Evolutionary conservation across 2,329 filamentous ascomycete species (phyloP).

Genomic region (Aspergillus piperis): DNA sequence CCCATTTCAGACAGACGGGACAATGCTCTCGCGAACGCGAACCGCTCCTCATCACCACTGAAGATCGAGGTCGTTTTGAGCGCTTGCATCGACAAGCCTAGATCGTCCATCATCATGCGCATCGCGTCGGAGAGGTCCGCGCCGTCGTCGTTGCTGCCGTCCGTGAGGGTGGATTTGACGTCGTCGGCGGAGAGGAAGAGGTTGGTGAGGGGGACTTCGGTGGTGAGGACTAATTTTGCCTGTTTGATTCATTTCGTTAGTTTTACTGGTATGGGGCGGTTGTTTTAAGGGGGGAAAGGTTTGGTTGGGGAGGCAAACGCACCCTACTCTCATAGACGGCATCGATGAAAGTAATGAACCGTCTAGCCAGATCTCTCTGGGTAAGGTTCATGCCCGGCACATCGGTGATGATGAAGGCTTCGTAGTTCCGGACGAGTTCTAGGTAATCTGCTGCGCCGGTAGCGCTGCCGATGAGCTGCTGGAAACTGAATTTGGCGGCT

Average conservation of each 20-base stretch:
- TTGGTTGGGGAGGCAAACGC: constrained; percentile 22
- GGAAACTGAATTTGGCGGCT: constrained; percentile 87
- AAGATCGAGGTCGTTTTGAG: constrained; percentile 87
- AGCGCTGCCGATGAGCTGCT: constrained; percentile 84
- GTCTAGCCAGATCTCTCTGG: constrained; percentile 80
- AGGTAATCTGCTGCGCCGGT: constrained; percentile 95
- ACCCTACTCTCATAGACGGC: constrained; percentile 80
- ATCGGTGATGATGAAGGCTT: constrained; percentile 88
- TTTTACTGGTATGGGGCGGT: background rate
- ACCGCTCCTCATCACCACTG: constrained; percentile 91
- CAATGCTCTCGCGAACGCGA: constrained; percentile 89
- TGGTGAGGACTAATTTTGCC: constrained; percentile 94
- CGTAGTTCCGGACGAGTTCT: constrained; percentile 84
- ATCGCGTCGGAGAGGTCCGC: constrained; percentile 67
- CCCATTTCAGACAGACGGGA: constrained; percentile 89
- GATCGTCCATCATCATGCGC: constrained; percentile 80
- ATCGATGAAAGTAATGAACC: constrained; percentile 98
- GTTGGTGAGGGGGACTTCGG: constrained; percentile 78
- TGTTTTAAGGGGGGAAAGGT: background rate
- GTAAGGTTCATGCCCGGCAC: constrained; percentile 88
- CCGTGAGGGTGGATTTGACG: constrained; percentile 60
- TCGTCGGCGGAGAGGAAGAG: constrained; percentile 79
- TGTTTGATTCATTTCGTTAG: constrained; percentile 41
- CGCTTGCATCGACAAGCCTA: constrained; percentile 80
- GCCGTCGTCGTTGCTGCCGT: constrained; percentile 44